Conservation (phyloP, 169 alveolate species). For the Ichthyophthirius multifiliis region DNA sequence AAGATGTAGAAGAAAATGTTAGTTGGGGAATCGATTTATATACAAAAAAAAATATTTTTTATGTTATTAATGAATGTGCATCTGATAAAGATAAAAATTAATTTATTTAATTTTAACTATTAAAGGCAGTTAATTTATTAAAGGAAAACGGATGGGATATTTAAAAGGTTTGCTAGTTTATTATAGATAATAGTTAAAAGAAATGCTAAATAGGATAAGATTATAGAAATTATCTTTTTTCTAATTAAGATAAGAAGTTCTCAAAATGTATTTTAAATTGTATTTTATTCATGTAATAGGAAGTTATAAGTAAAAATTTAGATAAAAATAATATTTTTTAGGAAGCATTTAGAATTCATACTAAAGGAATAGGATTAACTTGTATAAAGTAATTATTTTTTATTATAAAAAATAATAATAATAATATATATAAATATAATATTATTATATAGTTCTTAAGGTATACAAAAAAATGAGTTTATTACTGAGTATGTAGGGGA, state of each 20-base stretch:
- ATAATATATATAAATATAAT: neutral
- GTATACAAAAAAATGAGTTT: slow-evolving; percentile 76
- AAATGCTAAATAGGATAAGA: neutral
- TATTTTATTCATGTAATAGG: neutral
- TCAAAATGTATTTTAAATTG: slow-evolving; percentile 30
- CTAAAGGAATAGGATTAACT: slow-evolving; percentile 83
- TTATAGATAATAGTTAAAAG: slow-evolving; percentile 24
- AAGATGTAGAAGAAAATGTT: slow-evolving; percentile 75
- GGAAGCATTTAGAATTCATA: slow-evolving; percentile 63
- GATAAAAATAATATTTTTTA: slow-evolving; percentile 15
- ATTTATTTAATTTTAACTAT: slow-evolving; percentile 66
- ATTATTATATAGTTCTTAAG: slow-evolving; percentile 40
- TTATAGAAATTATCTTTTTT: slow-evolving; percentile 12
- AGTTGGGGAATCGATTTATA: slow-evolving; percentile 86
- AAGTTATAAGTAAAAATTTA: slow-evolving; percentile 26
- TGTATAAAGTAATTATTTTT: slow-evolving; percentile 46
- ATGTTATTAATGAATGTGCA: slow-evolving; percentile 59
- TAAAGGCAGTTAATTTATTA: slow-evolving; percentile 59
- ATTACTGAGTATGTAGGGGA: slow-evolving; percentile 85
- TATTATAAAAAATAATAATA: neutral
- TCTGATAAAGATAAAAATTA: slow-evolving; percentile 48
- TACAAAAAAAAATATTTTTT: slow-evolving; percentile 72
- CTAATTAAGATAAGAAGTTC: slow-evolving; percentile 53
- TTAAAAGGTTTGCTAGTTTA: slow-evolving; percentile 55
- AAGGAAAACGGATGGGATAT: slow-evolving; percentile 67